A percentile compares a stretch with the other conserved stretches of the same genome.
Evolutionary conservation across 2,329 filamentous ascomycete species (phyloP).

Genomic region (Thermothelomyces thermophilus): DNA sequence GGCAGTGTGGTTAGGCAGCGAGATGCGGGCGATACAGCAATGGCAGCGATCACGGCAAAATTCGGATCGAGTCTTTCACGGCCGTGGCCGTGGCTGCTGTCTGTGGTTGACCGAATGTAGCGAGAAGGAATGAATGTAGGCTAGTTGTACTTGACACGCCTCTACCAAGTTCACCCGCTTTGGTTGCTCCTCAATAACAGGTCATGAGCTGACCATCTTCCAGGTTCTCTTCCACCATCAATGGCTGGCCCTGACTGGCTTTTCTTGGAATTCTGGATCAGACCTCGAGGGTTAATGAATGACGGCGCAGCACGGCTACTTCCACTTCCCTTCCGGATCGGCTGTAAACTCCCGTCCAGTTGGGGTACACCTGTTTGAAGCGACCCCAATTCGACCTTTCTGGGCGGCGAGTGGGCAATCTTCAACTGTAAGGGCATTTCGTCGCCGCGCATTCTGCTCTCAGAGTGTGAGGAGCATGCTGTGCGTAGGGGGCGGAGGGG

Average conservation of each 20-base stretch:
- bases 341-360: slow-evolving; percentile 15
- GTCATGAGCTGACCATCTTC: neutral
- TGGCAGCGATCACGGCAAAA: neutral
- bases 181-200: neutral
- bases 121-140: too few species aligned
- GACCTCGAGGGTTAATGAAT: slow-evolving; percentile 15
- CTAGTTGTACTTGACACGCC: neutral
- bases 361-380: slow-evolving; percentile 13
- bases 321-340: slow-evolving; percentile 10
- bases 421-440: neutral
- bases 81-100: neutral
- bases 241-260: neutral
- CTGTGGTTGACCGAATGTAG: neutral
- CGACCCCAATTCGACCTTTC: slow-evolving; percentile 13
- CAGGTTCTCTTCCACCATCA: neutral
- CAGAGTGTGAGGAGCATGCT: slow-evolving; percentile 4
- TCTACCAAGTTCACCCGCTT: neutral
- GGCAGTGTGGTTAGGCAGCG: neutral
- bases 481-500: neutral
- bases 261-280: slow-evolving; percentile 3
- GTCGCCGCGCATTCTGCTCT: neutral
- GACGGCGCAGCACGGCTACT: slow-evolving; percentile 10
- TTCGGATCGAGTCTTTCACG: slow-evolving; percentile 5
- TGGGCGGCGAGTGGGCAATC: neutral
- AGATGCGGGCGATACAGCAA: neutral